phyloP scores from a whole-genome alignment of 2,329 filamentous ascomycete genomes.

The Paramyrothecium roridum region DNA sequence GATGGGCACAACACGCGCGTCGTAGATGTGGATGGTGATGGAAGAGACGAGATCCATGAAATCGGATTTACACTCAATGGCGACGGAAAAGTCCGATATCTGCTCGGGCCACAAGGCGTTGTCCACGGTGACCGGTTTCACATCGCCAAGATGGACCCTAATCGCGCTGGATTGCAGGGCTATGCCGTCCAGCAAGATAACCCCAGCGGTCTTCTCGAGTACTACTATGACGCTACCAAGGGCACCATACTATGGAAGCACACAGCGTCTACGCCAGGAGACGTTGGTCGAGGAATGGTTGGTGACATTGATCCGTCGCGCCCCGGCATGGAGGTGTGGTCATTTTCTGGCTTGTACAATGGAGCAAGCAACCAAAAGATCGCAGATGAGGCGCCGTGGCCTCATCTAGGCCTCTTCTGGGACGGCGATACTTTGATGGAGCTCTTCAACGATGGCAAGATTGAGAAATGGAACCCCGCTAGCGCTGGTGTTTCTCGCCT shows the following conservation, averaged over 20 bases:
- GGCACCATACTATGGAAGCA: slow-evolving; percentile 15
- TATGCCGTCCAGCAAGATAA: slow-evolving; percentile 16
- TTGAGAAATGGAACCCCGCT: slow-evolving; percentile 15
- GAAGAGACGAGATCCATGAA: slow-evolving; percentile 13
- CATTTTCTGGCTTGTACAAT: slow-evolving; percentile 15
- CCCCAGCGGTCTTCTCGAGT: slow-evolving; percentile 11
- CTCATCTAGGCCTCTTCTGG: slow-evolving; percentile 12
- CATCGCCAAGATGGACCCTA: slow-evolving; percentile 17
- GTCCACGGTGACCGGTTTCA: slow-evolving; percentile 17
- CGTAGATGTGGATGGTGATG: slow-evolving; percentile 15
- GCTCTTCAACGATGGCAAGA: slow-evolving; percentile 17
- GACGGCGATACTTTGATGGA: slow-evolving; percentile 13
- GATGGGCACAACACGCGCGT: slow-evolving; percentile 19
- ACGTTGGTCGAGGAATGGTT: slow-evolving; percentile 13
- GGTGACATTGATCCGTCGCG: slow-evolving; percentile 16
- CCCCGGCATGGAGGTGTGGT: slow-evolving; percentile 16
- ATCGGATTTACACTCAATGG: slow-evolving; percentile 18
- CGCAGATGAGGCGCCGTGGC: slow-evolving; percentile 6
- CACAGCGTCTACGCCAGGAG: slow-evolving; percentile 4
- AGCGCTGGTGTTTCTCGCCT: slow-evolving; percentile 2
- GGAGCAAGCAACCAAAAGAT: slow-evolving; percentile 8
- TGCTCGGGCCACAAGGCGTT: slow-evolving; percentile 10
- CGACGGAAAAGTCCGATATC: slow-evolving; percentile 13
- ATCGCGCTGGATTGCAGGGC: slow-evolving; percentile 13
- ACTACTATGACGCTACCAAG: slow-evolving; percentile 16